Percentiles rank a stretch among this genome's conserved stretches.
phyloP scores from a whole-genome alignment of 805 yeast species.

The Starmerella bombicola region DNA sequence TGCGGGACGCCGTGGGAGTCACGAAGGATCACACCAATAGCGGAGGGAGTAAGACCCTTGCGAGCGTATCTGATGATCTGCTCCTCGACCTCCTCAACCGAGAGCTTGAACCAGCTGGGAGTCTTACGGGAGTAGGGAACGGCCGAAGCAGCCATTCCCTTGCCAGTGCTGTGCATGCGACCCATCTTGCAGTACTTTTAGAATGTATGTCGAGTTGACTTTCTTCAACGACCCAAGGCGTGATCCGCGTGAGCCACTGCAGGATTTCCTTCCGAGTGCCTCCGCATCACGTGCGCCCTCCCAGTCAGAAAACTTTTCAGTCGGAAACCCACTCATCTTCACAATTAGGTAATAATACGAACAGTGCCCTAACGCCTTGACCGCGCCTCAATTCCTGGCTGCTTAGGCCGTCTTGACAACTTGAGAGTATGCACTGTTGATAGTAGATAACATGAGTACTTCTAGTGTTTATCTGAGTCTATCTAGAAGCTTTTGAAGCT shows the following conservation, averaged over 20 bases:
- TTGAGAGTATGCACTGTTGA: no score
- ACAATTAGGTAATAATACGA: no score
- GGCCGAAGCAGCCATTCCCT: constrained; percentile 98
- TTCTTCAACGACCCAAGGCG: constrained; percentile 5
- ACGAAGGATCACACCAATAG: constrained; percentile 98
- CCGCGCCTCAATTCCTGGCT: no score
- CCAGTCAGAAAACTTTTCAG: constrained; percentile 2
- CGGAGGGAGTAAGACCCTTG: constrained; percentile 99
- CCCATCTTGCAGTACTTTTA: constrained; percentile 61
- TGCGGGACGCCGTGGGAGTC: constrained; percentile 99
- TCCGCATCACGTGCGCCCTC: constrained; percentile 8
- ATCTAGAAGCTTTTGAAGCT: no score
- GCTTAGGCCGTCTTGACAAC: no score
- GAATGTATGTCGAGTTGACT: constrained; percentile 20
- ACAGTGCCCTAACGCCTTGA: no score
- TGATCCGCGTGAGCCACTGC: constrained; percentile 1
- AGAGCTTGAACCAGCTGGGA: constrained; percentile 98
- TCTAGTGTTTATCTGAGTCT: no score
- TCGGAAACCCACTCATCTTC: not conserved
- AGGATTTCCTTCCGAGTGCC: constrained; percentile 7
- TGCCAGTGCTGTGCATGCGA: constrained; percentile 99
- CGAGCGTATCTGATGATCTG: constrained; percentile 98
- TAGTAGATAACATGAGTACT: no score
- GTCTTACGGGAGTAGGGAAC: constrained; percentile 97
- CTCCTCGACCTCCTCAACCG: constrained; percentile 91